Base-by-base conservation (phyloP, 208 protist species). In the Balamuthia mandrillaris region DNA sequence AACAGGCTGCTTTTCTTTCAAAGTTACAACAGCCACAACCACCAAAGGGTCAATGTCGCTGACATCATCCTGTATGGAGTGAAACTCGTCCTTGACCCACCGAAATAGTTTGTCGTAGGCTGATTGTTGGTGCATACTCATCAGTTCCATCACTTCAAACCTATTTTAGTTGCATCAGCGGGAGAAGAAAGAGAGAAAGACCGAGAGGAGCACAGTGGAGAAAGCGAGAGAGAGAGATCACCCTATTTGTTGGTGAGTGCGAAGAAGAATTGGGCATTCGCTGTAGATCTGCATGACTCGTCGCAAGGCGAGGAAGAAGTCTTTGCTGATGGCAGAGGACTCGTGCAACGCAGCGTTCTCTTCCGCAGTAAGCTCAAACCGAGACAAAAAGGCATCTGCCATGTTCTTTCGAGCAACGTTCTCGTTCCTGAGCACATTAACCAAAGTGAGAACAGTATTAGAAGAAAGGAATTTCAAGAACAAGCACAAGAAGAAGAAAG, bases 51-150 rank as follows among this genome's bases (percentile, higher is more conserved):
- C 33, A 27, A 56, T 68, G 16, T 63, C 42, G 58, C 49, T 44
- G 18, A 42, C 63, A 29, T 81, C 66, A 45, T 86, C 35, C 18
- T 72, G 44, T 41, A 66, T 21, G 84, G 31, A 37, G 60, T 47
- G 18, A 1, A 79, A 86, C 29, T 87, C 41, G 18, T 88, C 72
- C 61, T 87, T 74, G 3, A 91, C 65, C 89, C 87, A 94, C 21
- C 85, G 78, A 45, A 91, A 92, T 16, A 94, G 49, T 41, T 84
- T 74, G 12, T 91, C 52, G 65, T 91, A 93, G 12, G 90, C 88
- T 37, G 51, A 86, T 10, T 93, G 88, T 60, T 92, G 90, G 37
- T 88, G 78, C 58, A 63, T 37, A 2, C 29, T 63, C 18, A 93
- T 87, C 6, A 51, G 44, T 27, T 92, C 89, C 51, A 94, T 68